Evolutionary conservation across 2,329 filamentous ascomycete species (phyloP), one percentile per base, ranked within the genome.

Genomic region (Zopfia rhizophila): DNA sequence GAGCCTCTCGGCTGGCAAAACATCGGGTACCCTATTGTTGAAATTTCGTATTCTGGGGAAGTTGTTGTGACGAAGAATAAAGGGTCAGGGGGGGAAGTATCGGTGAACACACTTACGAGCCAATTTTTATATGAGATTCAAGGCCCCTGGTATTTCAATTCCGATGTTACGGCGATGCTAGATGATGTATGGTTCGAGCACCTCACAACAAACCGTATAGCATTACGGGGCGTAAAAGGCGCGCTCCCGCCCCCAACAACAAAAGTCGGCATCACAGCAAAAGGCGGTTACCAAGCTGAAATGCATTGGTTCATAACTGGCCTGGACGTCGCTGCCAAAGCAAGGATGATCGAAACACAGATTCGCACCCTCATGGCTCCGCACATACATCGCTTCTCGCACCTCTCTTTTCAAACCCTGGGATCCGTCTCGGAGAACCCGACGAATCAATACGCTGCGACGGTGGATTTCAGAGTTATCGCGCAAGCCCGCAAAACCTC

Each of bases 81-180:
- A 38, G 62, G 51, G 24, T 69, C 56, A 45, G 66, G 61, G 19
- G 73, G 73, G 3, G 65, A 71, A 41, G 65, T 75, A 2, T 70
- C 73, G 1, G 73, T 77, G 6, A 76, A 82, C 41, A 83, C 80
- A 0, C 78, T 79, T 43, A 75, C 75, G 0, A 78, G 75, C 5
- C 81, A 84, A 53, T 70, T 83, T 5, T 58, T 83, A 3, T 83
- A 74, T 40, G 61, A 66, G 38, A 65, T 64, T 7, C 63, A 66
- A 40, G 63, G 61, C 2, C 78, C 77, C 0, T 78, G 75, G 72
- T 84, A 84, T 59, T 81, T 75, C 70, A 83, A 83, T 65, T 78
- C 76, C 0, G 82, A 84, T 51, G 81, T 83, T 21, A 82, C 77
- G 0, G 81, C 81, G 0, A 57, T 80, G 11, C 65, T 84, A 11